phyloP scores from a whole-genome alignment of 2,329 filamentous ascomycete species.

The Neofusicoccum umdonicola region DNA sequence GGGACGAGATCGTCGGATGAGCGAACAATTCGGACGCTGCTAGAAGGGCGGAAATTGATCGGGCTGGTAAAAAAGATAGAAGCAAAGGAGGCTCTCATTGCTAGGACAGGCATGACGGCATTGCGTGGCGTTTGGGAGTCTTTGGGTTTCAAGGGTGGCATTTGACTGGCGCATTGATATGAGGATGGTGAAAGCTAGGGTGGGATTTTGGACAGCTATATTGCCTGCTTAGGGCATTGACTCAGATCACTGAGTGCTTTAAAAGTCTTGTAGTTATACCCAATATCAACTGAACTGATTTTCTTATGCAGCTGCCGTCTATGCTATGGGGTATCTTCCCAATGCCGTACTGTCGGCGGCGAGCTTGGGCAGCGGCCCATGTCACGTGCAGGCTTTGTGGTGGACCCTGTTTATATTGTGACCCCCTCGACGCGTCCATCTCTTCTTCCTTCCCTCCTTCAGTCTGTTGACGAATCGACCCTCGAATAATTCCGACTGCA shows the following conservation, averaged over 20 bases:
- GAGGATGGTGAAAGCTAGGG: neutral
- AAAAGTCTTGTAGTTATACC: neutral
- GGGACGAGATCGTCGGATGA: constrained; percentile 50
- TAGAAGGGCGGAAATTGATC: neutral
- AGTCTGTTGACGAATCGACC: too few species aligned
- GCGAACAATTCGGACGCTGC: too few species aligned
- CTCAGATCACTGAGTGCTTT: too few species aligned
- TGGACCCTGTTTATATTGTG: too few species aligned
- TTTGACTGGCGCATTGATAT: neutral
- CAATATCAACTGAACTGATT: neutral
- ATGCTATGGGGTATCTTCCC: too few species aligned
- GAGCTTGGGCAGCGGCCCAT: neutral
- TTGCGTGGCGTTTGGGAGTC: neutral
- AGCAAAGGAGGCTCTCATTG: neutral
- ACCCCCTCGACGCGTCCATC: too few species aligned
- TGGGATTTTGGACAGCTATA: neutral
- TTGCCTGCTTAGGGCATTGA: too few species aligned
- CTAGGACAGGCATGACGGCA: too few species aligned
- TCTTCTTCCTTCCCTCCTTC: too few species aligned
- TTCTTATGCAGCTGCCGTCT: neutral
- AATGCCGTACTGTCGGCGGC: neutral
- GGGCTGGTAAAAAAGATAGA: neutral
- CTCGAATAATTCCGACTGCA: too few species aligned
- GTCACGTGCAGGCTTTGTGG: too few species aligned
- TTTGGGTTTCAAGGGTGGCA: neutral